Base-by-base conservation (phyloP, 768 basidiomycete species). In the Rhizopogon roseolus region DNA sequence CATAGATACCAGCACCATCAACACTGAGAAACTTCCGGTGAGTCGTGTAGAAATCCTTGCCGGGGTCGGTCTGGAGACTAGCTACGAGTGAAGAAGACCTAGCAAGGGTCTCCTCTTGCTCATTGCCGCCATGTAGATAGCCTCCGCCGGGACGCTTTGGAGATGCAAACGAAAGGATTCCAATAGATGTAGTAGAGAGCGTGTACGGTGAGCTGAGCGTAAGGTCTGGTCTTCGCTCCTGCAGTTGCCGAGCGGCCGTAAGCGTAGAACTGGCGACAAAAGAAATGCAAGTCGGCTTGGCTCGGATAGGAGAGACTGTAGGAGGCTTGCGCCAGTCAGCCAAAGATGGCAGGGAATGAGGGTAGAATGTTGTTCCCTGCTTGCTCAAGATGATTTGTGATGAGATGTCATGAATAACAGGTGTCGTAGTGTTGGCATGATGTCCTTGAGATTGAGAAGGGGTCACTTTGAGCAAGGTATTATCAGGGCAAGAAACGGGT, bases 71-170 rank as follows among this genome's bases (percentile, higher is more conserved):
- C 51, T 52, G 60, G 38, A 79, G 66, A 57, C 69, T 72, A 28
- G 69, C 69, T 25, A 78, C 61, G 34, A 78, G 67, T 2, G 74
- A 72, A 41, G 71, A 76, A 2, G 62, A 68, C 46, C 77, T 66
- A 44, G 75, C 73, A 43, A 79, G 63, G 17, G 53, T 56, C 59
- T 77, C 77, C 44, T 77, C 77, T 60, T 76, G 77, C 48, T 76
- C 78, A 53, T 75, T 69, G 13, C 73, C 74, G 37, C 78, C 78
- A 38, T 69, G 69, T 43, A 75, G 58, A 54, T 69, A 76, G n/a
- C 73, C 73, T 29, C 77, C 76, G 27, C 74, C 74, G 11, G 74
- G 72, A 54, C 71, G 72, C 61, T 74, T 76, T 11, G 74, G 66
- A 44, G 74, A 76, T 9, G 73, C 72, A 61, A 69, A 74, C 40